phyloP scores from a whole-genome alignment of 2,329 filamentous ascomycete species.

The Huntiella decipiens region DNA sequence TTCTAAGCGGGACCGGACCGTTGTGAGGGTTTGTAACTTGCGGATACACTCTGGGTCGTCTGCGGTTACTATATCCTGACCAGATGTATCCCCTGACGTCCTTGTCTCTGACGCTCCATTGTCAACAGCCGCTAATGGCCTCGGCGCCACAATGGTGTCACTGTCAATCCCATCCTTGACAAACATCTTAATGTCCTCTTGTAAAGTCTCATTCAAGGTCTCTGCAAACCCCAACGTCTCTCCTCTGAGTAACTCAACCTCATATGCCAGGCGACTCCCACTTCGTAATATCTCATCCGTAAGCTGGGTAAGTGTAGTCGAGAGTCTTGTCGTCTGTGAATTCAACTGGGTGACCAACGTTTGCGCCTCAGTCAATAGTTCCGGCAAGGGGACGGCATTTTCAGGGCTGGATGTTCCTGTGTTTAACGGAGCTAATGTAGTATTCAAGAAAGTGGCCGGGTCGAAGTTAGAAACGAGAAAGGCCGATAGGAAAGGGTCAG shows the following conservation, averaged over 20 bases:
- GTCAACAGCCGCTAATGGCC: conserved; percentile 12
- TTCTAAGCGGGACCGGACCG: conserved; percentile 70
- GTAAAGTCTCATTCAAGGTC: conserved; percentile 51
- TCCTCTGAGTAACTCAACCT: conserved; percentile 82
- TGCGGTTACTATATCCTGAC: conserved; percentile 7
- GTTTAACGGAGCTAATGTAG: conserved; percentile 50
- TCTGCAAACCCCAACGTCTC: conserved; percentile 70
- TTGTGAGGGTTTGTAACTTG: conserved; percentile 63
- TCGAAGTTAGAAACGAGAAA: conserved; percentile 68
- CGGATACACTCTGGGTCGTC: conserved; percentile 49
- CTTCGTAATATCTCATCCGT: conserved; percentile 90
- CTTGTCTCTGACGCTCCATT: not conserved
- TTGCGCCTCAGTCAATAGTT: conserved; percentile 66
- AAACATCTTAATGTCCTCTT: conserved; percentile 54
- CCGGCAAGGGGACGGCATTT: conserved; percentile 40
- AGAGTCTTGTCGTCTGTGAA: conserved; percentile 68
- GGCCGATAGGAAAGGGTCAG: conserved; percentile 52
- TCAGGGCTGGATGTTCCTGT: not conserved
- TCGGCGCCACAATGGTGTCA: conserved; percentile 13
- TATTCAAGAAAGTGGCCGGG: conserved; percentile 69
- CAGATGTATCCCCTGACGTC: not conserved
- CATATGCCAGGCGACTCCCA: conserved; percentile 74
- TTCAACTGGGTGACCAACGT: conserved; percentile 72
- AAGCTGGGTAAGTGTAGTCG: conserved; percentile 63
- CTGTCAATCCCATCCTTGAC: conserved; percentile 32